Conservation (phyloP, 2,329 filamentous ascomycete genomes). For the Teratosphaeria zuluensis region DNA sequence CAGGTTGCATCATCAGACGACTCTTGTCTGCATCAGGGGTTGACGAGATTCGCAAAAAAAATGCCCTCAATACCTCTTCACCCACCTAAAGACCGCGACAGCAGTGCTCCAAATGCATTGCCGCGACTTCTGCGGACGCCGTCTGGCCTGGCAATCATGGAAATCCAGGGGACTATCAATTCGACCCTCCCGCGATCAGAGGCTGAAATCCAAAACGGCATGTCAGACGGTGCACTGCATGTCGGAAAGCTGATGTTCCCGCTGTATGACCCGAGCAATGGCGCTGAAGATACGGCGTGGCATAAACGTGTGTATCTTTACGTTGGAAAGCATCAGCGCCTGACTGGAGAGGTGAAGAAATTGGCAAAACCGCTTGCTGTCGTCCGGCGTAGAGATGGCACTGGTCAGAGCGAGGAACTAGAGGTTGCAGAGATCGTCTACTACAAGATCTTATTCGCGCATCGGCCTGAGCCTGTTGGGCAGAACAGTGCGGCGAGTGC, state of each 20-base stretch:
- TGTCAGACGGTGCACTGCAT: slow-evolving; percentile 30
- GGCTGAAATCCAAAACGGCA: neutral
- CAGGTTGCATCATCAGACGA: neutral
- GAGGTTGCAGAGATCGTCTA: slow-evolving; percentile 83
- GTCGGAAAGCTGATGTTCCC: slow-evolving; percentile 73
- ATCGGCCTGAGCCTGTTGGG: slow-evolving; percentile 72
- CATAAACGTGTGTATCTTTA: slow-evolving; percentile 82
- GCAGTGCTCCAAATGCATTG: slow-evolving; percentile 46
- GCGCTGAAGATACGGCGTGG: slow-evolving; percentile 55
- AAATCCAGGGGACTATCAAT: slow-evolving; percentile 87
- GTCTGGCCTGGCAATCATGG: slow-evolving; percentile 76
- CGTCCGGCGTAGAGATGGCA: slow-evolving; percentile 45
- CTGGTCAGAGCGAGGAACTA: slow-evolving; percentile 42
- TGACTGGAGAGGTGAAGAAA: slow-evolving; percentile 86
- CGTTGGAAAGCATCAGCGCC: slow-evolving; percentile 76
- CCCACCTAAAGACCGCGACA: slow-evolving; percentile 2
- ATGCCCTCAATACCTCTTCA: slow-evolving; percentile 9
- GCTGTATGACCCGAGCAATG: slow-evolving; percentile 49
- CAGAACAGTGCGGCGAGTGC: slow-evolving; percentile 2
- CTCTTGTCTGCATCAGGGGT: neutral
- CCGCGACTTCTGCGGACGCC: slow-evolving; percentile 82
- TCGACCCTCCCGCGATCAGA: slow-evolving; percentile 42
- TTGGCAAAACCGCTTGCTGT: slow-evolving; percentile 68
- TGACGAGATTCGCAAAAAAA: neutral
- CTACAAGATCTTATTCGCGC: slow-evolving; percentile 77